Conservation (phyloP, 2,329 filamentous ascomycete species). For the Aspergillus sp. region DNA sequence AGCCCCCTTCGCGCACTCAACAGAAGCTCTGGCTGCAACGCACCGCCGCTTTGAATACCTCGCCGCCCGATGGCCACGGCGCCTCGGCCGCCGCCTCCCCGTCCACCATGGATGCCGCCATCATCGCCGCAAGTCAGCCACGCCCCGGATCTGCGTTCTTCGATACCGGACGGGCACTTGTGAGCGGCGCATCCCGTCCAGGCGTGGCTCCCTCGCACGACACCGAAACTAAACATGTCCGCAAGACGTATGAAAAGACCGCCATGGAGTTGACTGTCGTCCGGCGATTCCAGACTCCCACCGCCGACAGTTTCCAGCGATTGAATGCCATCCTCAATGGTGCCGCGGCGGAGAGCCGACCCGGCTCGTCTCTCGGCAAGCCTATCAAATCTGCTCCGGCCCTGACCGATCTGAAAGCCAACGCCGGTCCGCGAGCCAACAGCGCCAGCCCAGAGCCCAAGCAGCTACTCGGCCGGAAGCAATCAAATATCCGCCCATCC, state of each 20-base stretch:
- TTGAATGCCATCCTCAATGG: conserved; percentile 28
- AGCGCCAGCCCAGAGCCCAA: conserved; percentile 21
- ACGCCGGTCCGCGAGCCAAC: conserved; percentile 10
- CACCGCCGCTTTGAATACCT: conserved; percentile 44
- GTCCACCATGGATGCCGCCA: conserved; percentile 35
- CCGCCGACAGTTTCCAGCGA: conserved; percentile 42
- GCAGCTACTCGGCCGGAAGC: conserved; percentile 19
- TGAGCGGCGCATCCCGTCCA: conserved; percentile 27
- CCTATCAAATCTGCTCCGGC: conserved; percentile 36
- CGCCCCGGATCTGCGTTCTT: conserved; percentile 29
- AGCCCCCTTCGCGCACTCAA: conserved; percentile 45
- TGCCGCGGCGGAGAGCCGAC: conserved; percentile 10
- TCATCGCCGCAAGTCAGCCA: conserved; percentile 26
- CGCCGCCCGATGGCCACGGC: conserved; percentile 40
- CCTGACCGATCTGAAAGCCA: conserved; percentile 26
- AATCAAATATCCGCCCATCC: conserved; percentile 21
- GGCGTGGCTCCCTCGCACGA: conserved; percentile 27
- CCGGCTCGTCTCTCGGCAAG: conserved; percentile 24
- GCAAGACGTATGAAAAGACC: conserved; percentile 45
- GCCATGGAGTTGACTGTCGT: conserved; percentile 44
- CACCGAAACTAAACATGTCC: conserved; percentile 37
- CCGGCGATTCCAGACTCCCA: conserved; percentile 44
- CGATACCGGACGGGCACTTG: conserved; percentile 26
- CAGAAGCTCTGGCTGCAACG: conserved; percentile 49
- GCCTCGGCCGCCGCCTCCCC: conserved; percentile 29